phyloP scores from a whole-genome alignment of 495 filamentous ascomycete genomes.

The Penicillium soppii region DNA sequence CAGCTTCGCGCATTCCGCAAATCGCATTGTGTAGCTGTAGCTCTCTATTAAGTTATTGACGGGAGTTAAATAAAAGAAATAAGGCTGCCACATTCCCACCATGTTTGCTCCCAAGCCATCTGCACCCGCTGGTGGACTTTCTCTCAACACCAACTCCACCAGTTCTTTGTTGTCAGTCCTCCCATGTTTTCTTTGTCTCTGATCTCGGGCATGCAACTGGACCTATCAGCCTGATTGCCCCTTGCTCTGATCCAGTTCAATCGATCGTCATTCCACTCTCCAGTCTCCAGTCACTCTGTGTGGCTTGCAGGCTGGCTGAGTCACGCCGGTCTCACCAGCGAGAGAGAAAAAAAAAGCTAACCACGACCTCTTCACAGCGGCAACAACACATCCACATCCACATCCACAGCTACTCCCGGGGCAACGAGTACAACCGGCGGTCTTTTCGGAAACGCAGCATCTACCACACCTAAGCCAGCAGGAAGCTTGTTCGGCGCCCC shows the following conservation, averaged over 20 bases:
- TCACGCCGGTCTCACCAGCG: neutral
- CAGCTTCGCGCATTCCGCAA: conserved; percentile 15
- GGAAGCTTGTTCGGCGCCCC: conserved; percentile 50
- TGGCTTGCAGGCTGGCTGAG: neutral
- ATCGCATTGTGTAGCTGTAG: too few relatives aligned
- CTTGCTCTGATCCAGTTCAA: conserved; percentile 4
- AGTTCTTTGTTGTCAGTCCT: conserved; percentile 69
- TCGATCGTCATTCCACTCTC: neutral
- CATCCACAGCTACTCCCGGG: conserved; percentile 30
- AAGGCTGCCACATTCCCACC: conserved; percentile 7
- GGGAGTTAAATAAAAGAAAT: too few relatives aligned
- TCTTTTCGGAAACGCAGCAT: conserved; percentile 38
- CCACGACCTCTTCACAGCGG: conserved; percentile 17
- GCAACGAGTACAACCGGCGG: conserved; percentile 28
- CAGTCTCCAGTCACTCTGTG: neutral
- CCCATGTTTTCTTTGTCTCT: conserved; percentile 3
- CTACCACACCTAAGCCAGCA: conserved; percentile 36
- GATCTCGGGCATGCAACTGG: neutral
- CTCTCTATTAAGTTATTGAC: too few relatives aligned
- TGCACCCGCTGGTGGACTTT: conserved; percentile 54
- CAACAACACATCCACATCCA: conserved; percentile 27
- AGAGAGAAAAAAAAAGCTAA: conserved; percentile 3
- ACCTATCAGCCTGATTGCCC: conserved; percentile 4
- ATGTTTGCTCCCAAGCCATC: conserved; percentile 66
- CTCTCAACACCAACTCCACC: conserved; percentile 74